A percentile compares a stretch with the other conserved stretches of the same genome.
phyloP scores from a whole-genome alignment of 805 yeast genomes.

The Naumovozyma baii region DNA sequence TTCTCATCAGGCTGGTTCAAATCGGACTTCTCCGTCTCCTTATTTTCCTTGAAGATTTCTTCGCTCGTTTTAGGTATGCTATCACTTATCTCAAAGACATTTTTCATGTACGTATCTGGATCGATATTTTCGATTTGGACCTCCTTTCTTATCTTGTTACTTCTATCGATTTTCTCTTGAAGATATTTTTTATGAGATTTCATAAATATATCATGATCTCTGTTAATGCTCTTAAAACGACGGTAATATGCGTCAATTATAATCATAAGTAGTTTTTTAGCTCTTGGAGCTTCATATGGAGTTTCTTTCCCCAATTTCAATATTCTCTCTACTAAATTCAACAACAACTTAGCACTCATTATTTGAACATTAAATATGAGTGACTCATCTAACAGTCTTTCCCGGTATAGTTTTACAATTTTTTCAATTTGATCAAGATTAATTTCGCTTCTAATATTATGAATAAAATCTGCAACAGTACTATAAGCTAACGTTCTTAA shows the following conservation, averaged over 20 bases:
- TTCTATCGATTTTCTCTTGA: conserved; percentile 34
- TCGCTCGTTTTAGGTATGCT: neutral
- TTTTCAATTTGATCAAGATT: conserved; percentile 78
- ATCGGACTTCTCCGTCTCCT: conserved; percentile 28
- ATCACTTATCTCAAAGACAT: conserved; percentile 21
- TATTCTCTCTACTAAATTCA: conserved; percentile 83
- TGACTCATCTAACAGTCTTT: conserved; percentile 67
- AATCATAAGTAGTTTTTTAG: conserved; percentile 63
- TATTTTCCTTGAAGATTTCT: conserved; percentile 14
- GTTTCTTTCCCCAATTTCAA: conserved; percentile 54
- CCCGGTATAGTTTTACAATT: conserved; percentile 75
- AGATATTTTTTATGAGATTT: conserved; percentile 49
- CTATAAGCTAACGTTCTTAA: conserved; percentile 89
- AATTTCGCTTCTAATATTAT: conserved; percentile 77
- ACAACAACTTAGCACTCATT: conserved; percentile 85
- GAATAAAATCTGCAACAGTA: conserved; percentile 91
- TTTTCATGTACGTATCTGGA: conserved; percentile 32
- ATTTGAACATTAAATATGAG: conserved; percentile 86
- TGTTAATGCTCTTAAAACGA: conserved; percentile 65
- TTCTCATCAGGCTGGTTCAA: conserved; percentile 8
- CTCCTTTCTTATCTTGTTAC: conserved; percentile 32
- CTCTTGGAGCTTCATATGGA: conserved; percentile 59
- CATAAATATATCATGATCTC: conserved; percentile 59
- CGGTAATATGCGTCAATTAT: conserved; percentile 84
- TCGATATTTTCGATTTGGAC: conserved; percentile 29